These are phyloP conservation scores for Nicotiana benthamiana DNA, from an alignment of 257 asterid genomes.

Conservation along the genomic window DNA sequence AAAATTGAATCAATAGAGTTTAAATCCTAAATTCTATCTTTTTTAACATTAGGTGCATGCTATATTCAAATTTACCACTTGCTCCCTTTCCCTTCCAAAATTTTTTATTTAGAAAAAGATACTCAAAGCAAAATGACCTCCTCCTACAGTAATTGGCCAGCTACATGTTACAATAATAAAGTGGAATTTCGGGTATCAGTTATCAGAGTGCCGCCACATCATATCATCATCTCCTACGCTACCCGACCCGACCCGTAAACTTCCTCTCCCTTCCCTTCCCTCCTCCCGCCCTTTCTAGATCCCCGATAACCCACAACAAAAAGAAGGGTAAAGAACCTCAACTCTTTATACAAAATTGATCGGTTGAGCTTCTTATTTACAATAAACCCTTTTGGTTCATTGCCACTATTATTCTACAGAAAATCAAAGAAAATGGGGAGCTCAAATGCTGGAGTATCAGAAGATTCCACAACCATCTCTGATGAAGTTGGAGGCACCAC, in stretches of 20 bases:
- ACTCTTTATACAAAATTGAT: neutral
- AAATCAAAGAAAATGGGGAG: slow-evolving; percentile 11
- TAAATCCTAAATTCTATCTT: too few species aligned
- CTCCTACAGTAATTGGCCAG: neutral
- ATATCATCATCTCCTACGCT: neutral
- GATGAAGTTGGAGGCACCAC: slow-evolving; percentile 13
- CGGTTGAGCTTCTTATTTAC: neutral
- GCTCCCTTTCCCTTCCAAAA: neutral
- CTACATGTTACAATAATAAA: neutral
- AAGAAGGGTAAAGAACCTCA: neutral
- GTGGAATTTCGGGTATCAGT: neutral
- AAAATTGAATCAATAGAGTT: too few species aligned
- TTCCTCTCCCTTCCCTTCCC: neutral
- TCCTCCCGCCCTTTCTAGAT: neutral
- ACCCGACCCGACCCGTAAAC: neutral
- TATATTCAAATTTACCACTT: neutral
- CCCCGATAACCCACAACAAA: neutral
- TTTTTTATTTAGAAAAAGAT: too few species aligned
- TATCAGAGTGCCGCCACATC: neutral
- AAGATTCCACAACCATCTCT: slow-evolving; percentile 11
- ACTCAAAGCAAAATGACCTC: neutral
- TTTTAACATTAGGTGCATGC: neutral
- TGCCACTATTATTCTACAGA: neutral
- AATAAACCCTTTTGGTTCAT: neutral
- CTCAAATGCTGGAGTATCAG: slow-evolving; percentile 11